These are phyloP conservation scores for Plasmodium gallinaceum DNA, from an alignment of 169 alveolate genomes.

Conservation along the genomic window DNA sequence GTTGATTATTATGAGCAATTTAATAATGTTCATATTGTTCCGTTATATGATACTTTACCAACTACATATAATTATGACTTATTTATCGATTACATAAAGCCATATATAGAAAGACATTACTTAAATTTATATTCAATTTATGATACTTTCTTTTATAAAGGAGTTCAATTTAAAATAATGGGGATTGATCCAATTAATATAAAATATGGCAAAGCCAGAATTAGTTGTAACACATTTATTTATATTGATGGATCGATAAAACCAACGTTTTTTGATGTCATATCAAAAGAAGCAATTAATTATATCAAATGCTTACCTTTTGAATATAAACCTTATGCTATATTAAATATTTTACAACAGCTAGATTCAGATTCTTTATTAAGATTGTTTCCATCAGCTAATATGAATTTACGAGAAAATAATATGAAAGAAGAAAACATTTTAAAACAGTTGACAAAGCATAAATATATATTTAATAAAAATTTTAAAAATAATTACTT, in stretches of 20 bases:
- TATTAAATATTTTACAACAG: slow-evolving; percentile 79
- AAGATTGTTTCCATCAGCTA: slow-evolving; percentile 80
- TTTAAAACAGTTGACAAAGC: slow-evolving; percentile 25
- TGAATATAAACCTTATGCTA: slow-evolving; percentile 81
- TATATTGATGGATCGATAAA: slow-evolving; percentile 78
- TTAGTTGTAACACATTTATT: slow-evolving; percentile 79
- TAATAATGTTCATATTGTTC: slow-evolving; percentile 78
- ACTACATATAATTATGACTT: slow-evolving; percentile 79
- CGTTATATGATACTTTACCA: slow-evolving; percentile 81
- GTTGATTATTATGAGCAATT: slow-evolving; percentile 78
- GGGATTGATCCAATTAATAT: slow-evolving; percentile 81
- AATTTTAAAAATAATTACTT: slow-evolving; percentile 43
- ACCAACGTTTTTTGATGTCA: slow-evolving; percentile 80
- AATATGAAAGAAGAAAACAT: slow-evolving; percentile 9
- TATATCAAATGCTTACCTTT: slow-evolving; percentile 78
- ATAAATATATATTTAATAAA: slow-evolving; percentile 35
- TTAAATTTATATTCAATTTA: slow-evolving; percentile 79
- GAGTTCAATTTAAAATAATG: slow-evolving; percentile 82
- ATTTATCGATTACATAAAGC: slow-evolving; percentile 79
- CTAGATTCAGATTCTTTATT: slow-evolving; percentile 79
- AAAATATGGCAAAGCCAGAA: slow-evolving; percentile 76
- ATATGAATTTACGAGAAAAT: slow-evolving; percentile 41
- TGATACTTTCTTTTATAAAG: slow-evolving; percentile 82
- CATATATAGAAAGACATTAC: slow-evolving; percentile 79
- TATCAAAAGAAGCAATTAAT: slow-evolving; percentile 78